Conservation (phyloP, 2,329 filamentous ascomycete species). For the Cytospora piceicola region DNA sequence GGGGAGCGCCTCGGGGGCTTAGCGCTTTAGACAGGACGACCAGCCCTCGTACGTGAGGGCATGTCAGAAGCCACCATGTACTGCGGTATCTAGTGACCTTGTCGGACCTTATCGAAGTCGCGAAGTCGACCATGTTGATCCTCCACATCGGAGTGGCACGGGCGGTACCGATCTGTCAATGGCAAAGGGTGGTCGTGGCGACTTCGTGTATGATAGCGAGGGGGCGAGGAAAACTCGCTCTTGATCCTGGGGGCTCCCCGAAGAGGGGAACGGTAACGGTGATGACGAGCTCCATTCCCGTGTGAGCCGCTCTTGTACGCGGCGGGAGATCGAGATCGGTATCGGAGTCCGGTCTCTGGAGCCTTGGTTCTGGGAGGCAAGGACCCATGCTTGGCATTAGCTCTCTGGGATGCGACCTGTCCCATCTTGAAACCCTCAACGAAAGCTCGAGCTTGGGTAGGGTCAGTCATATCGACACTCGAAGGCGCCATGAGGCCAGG, state of each 20-base stretch:
- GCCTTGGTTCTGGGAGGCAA: not conserved
- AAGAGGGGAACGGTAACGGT: constrained; percentile 16
- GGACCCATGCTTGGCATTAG: not conserved
- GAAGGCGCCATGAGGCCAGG: not conserved
- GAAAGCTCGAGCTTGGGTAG: constrained; percentile 31
- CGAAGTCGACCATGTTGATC: not conserved
- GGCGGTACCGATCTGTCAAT: constrained; percentile 20
- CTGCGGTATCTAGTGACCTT: not conserved
- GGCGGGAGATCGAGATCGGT: constrained; percentile 16
- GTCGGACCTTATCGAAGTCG: not conserved
- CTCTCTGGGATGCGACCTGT: constrained; percentile 10
- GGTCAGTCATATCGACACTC: constrained; percentile 26
- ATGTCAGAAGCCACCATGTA: not conserved
- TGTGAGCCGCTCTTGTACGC: not conserved
- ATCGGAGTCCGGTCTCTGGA: not conserved
- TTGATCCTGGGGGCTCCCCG: constrained; percentile 2
- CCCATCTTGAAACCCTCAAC: constrained; percentile 34
- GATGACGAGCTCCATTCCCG: not conserved
- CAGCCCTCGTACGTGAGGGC: not conserved
- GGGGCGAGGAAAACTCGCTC: not conserved
- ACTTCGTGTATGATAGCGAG: constrained; percentile 12
- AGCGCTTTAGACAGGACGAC: not conserved
- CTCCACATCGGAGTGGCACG: not conserved
- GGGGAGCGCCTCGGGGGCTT: too few species aligned
- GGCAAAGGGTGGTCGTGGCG: constrained; percentile 14